phyloP scores from a whole-genome alignment of 2,329 filamentous ascomycete species.

The Geosmithia morbida region DNA sequence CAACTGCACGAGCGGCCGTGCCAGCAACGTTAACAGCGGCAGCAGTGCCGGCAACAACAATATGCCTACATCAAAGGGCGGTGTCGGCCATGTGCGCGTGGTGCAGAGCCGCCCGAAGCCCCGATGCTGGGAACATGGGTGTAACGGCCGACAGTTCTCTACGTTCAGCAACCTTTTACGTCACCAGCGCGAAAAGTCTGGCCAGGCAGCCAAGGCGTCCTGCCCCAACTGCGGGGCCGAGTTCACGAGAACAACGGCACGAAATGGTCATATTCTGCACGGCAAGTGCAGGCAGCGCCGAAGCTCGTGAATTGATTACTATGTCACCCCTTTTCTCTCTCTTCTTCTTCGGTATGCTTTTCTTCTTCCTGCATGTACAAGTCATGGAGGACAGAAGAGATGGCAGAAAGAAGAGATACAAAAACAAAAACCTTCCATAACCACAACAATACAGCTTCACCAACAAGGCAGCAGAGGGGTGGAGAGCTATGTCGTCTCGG shows the following conservation, averaged over 20 bases:
- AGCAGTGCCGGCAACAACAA: neutral
- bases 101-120: conserved; percentile 76
- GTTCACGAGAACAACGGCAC: conserved; percentile 77
- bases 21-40: neutral
- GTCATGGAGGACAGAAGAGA: neutral
- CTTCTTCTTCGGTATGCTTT: neutral
- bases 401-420: neutral
- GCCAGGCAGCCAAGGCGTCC: conserved; percentile 73
- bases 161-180: conserved; percentile 90
- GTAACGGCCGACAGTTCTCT: conserved; percentile 88
- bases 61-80: conserved; percentile 8
- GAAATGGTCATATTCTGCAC: conserved; percentile 73
- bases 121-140: conserved; percentile 94
- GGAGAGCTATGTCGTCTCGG: no score
- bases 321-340: neutral
- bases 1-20: neutral
- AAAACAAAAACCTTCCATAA: neutral
- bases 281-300: conserved; percentile 75
- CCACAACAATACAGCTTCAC: no score
- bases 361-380: neutral
- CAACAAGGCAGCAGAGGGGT: no score
- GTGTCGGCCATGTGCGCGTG: conserved; percentile 42
- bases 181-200: conserved; percentile 89
- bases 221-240: conserved; percentile 88
- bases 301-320: conserved; percentile 6